phyloP scores from a whole-genome alignment of 2,329 filamentous ascomycete species.

The Didymella pinodella region DNA sequence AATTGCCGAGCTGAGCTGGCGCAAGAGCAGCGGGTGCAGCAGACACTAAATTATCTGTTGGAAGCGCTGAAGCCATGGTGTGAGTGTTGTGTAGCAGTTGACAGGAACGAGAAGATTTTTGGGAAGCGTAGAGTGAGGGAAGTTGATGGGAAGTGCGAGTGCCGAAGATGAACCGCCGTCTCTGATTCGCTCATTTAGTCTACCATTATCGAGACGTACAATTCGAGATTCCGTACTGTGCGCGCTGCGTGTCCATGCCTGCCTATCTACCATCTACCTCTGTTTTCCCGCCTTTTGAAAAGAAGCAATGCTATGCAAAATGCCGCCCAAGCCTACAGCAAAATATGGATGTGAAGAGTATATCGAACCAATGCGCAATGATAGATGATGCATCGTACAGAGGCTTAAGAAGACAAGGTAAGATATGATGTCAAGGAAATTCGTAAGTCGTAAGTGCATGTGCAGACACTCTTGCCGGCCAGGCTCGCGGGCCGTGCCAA shows the following conservation, averaged over 20 bases:
- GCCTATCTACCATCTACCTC: conserved; percentile 35
- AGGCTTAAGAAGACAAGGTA: conserved; percentile 22
- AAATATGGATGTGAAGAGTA: conserved; percentile 26
- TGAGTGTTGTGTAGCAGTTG: conserved; percentile 7
- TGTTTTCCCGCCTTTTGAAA: conserved; percentile 29
- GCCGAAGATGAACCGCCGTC: conserved; percentile 30
- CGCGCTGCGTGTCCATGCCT: conserved; percentile 24
- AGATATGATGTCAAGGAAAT: conserved; percentile 37
- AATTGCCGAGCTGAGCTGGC: conserved; percentile 17
- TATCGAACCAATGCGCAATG: conserved; percentile 17
- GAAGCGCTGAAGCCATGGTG: conserved; percentile 23
- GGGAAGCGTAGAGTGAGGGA: conserved; percentile 13
- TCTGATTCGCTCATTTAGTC: conserved; percentile 34
- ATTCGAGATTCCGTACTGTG: conserved; percentile 4
- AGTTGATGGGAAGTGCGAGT: conserved; percentile 22
- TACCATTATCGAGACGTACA: conserved; percentile 26
- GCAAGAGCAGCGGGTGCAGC: background rate
- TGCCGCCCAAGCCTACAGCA: conserved; percentile 28
- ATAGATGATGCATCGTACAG: conserved; percentile 19
- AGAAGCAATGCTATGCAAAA: conserved; percentile 34
- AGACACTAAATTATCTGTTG: conserved; percentile 5
- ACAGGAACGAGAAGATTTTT: conserved; percentile 12
- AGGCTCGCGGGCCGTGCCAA: conserved; percentile 22
- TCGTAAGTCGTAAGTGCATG: conserved; percentile 46
- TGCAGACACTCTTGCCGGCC: conserved; percentile 35